These are phyloP conservation scores for Amanita rubescens DNA, from an alignment of 768 basidiomycete genomes.

Conservation along the genomic window DNA sequence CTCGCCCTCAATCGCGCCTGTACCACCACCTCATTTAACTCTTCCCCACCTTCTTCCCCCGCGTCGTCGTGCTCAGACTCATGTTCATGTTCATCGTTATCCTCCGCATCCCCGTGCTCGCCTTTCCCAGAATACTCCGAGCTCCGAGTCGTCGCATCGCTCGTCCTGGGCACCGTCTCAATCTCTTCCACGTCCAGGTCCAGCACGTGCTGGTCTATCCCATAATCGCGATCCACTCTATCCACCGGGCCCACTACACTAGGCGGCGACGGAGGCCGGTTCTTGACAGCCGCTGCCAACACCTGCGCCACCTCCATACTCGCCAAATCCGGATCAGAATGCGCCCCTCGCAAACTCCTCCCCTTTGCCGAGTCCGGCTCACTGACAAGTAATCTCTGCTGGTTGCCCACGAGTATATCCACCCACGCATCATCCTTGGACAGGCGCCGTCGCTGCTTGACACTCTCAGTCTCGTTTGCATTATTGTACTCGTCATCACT, in stretches of 20 bases:
- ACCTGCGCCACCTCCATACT: slow-evolving; percentile 69
- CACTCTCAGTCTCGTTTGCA: slow-evolving; percentile 30
- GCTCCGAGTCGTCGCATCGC: slow-evolving; percentile 14
- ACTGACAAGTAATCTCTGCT: slow-evolving; percentile 36
- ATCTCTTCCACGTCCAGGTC: slow-evolving; percentile 47
- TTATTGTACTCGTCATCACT: slow-evolving; percentile 38
- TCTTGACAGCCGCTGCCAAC: slow-evolving; percentile 45
- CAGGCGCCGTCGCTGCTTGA: slow-evolving; percentile 41
- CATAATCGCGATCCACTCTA: slow-evolving; percentile 30
- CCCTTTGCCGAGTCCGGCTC: slow-evolving; percentile 46
- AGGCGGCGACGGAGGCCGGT: slow-evolving; percentile 27
- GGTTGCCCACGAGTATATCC: slow-evolving; percentile 69
- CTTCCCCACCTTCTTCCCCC: slow-evolving; percentile 19
- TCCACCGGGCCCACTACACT: slow-evolving; percentile 30
- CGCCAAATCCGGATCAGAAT: slow-evolving; percentile 60
- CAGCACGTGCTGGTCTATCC: slow-evolving; percentile 26
- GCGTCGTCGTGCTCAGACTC: slow-evolving; percentile 18
- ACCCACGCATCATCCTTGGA: slow-evolving; percentile 77
- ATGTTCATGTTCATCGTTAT: slow-evolving; percentile 16
- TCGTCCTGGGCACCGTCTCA: slow-evolving; percentile 35
- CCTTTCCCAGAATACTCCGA: neutral
- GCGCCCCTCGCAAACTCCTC: slow-evolving; percentile 22
- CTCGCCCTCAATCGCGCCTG: slow-evolving; percentile 25
- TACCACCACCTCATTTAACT: slow-evolving; percentile 14
- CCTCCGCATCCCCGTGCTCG: slow-evolving; percentile 5